A percentile compares a stretch with the other conserved stretches of the same genome.
Evolutionary conservation across 1,139 yeast species (phyloP).

Genomic region (Saccharomycopsis hybrid): DNA sequence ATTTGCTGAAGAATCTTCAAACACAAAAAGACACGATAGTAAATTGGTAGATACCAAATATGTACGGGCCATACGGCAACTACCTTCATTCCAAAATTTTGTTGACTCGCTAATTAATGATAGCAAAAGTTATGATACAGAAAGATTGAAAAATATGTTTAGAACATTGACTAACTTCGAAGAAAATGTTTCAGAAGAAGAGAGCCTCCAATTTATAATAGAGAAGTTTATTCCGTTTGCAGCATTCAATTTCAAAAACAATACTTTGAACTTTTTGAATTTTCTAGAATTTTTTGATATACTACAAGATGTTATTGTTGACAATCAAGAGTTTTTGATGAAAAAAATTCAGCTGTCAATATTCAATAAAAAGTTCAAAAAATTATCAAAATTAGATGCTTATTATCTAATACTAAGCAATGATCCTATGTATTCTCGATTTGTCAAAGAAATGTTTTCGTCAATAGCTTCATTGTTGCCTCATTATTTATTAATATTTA

Average conservation of each 20-base stretch:
- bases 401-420: slow-evolving; percentile 6
- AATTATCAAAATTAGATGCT: slow-evolving; percentile 4
- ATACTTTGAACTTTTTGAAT: slow-evolving; percentile 1
- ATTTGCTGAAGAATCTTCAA: slow-evolving; percentile 20
- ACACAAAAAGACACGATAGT: neutral
- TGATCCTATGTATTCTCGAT: neutral
- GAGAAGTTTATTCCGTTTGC: slow-evolving; percentile 13
- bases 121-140: neutral
- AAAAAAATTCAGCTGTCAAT: neutral
- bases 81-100: slow-evolving; percentile 29
- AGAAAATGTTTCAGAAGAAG: neutral
- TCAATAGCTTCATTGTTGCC: slow-evolving; percentile 7
- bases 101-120: slow-evolving; percentile 20
- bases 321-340: slow-evolving; percentile 3
- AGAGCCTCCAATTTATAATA: neutral
- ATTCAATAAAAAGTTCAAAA: neutral
- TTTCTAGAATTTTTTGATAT: slow-evolving; percentile 10
- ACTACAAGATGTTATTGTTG: slow-evolving; percentile 5
- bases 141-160: neutral
- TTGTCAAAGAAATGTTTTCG: slow-evolving; percentile 2
- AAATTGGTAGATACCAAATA: neutral
- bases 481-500: slow-evolving; percentile 5
- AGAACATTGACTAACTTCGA: neutral
- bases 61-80: slow-evolving; percentile 20
- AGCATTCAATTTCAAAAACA: neutral